Percentiles rank a stretch among this genome's conserved stretches.
These are phyloP conservation scores for Dendrostoma leiphaemia DNA, from an alignment of 2,329 filamentous ascomycete species.

Conservation along the genomic window DNA sequence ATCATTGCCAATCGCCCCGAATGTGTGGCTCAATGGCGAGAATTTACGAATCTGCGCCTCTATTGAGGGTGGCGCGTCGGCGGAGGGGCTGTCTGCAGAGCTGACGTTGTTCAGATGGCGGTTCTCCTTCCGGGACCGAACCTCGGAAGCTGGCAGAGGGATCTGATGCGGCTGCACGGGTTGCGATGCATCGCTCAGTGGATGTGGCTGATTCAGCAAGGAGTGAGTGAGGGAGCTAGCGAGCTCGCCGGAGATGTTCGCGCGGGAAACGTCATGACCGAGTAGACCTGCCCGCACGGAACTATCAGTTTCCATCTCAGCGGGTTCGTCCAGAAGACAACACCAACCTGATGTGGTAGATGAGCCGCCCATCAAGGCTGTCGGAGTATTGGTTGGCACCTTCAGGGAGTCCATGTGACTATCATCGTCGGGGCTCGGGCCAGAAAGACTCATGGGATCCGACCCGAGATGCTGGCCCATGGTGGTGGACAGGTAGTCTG, in stretches of 20 bases:
- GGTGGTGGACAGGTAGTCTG: constrained; percentile 33
- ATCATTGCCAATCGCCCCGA: constrained; percentile 19
- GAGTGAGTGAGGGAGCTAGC: constrained; percentile 45
- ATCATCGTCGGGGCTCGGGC: constrained; percentile 30
- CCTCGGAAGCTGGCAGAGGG: constrained; percentile 32
- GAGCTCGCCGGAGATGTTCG: constrained; percentile 34
- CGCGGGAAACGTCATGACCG: constrained; percentile 21
- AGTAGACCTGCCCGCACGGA: not conserved
- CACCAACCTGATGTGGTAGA: constrained; percentile 4
- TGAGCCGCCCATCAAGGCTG: constrained; percentile 18
- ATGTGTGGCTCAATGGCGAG: constrained; percentile 30
- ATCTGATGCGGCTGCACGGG: constrained; percentile 28
- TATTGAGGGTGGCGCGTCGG: constrained; percentile 15
- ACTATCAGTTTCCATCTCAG: not conserved
- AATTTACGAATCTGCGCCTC: constrained; percentile 36
- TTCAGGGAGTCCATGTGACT: constrained; percentile 32
- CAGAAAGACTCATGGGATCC: constrained; percentile 28
- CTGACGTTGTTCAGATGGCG: constrained; percentile 26
- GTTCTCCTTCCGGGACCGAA: constrained; percentile 46
- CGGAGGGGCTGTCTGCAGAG: constrained; percentile 10
- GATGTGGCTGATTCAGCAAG: constrained; percentile 45
- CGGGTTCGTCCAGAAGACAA: not conserved
- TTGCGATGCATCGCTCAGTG: constrained; percentile 26
- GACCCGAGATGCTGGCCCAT: constrained; percentile 19
- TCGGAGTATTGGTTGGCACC: constrained; percentile 43